phyloP scores from a whole-genome alignment of 345 rosid genomes.

The Carallia pectinifolia region DNA sequence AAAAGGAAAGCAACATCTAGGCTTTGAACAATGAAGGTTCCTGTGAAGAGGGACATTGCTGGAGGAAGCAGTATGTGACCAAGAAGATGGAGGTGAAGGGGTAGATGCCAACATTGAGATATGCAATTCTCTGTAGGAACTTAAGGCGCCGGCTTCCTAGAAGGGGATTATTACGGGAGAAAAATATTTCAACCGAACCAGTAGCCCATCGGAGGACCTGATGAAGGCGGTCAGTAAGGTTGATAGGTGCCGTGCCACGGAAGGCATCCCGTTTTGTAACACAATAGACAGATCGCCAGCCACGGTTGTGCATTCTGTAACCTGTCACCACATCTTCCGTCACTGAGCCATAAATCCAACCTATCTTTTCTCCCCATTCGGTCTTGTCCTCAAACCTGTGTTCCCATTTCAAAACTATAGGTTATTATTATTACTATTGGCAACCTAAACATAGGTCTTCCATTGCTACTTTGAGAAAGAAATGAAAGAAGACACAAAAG shows the following conservation, averaged over 20 bases:
- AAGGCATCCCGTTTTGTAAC: constrained; percentile 89
- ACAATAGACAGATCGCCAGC: constrained; percentile 91
- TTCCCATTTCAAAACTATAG: background rate
- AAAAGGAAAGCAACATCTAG: constrained; percentile 58
- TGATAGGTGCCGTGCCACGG: constrained; percentile 90
- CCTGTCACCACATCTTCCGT: constrained; percentile 92
- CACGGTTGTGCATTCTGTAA: constrained; percentile 95
- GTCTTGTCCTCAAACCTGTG: constrained; percentile 80
- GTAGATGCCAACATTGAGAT: constrained; percentile 81
- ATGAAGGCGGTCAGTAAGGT: constrained; percentile 86
- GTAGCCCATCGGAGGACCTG: constrained; percentile 97
- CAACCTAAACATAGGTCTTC: too few species aligned
- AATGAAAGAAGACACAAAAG: too few species aligned
- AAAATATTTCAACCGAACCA: constrained; percentile 91
- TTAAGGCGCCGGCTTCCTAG: constrained; percentile 65
- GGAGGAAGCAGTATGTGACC: constrained; percentile 78
- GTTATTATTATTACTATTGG: too few species aligned
- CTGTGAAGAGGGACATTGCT: constrained; percentile 74
- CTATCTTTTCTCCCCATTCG: constrained; percentile 82
- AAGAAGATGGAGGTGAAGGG: constrained; percentile 85
- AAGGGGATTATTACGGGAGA: constrained; percentile 74
- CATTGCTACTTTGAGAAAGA: too few species aligned
- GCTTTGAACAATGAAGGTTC: constrained; percentile 66
- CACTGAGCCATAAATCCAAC: constrained; percentile 89
- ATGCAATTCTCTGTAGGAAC: constrained; percentile 82